Evolutionary conservation across 352 stramenopile genomes (phyloP), one percentile per base, ranked within the genome.

Genomic region (Salisapilia sapeloensis): DNA sequence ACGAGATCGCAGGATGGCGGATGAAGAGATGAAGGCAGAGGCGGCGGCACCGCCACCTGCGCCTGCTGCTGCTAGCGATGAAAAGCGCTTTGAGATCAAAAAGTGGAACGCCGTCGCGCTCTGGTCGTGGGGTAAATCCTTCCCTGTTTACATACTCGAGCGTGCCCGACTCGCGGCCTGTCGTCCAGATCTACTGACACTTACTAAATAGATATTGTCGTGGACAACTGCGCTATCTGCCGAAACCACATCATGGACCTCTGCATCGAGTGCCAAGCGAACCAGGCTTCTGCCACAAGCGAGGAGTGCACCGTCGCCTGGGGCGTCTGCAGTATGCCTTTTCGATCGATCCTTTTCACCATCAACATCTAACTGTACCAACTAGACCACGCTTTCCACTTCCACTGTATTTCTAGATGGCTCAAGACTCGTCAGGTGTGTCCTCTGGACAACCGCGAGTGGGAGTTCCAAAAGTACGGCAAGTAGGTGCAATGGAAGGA

Each of bases 321-420:
- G 76, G 70, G 71, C 24, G 74, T 89, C 24, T 87, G 69, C 60
- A 86, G 69, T 84, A 65, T 48, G 66, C 84, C 24, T 12, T 2
- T 20, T 19, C 12, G 9, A 23, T 16, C 13, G 1, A 11, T 11
- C 13, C 16, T 7, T 24, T 20, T 39, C 33, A 17, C 16, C 6
- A 24, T 14, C 15, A 10, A 27, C 24, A n/a, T 29, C n/a, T 30
- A n/a, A 7, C 24, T 13, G 0, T 11, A 18, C 7, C 4, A 7
- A 24, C 33, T 39, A 84, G 90, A 96, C 50, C 95, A 99, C 53
- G 93, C 96, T 8, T 99, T 99, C 66, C 96, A 99, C 69, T 95
- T 99, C 37, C 93, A 99, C 69, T 99, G 96, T 67, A 99, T 99
- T 48, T 96, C 96, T 49, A 83, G 95, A 43, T 99, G 96, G 96